These are phyloP conservation scores for Pistacia vera DNA, from an alignment of 345 rosid species.

Conservation along the genomic window DNA sequence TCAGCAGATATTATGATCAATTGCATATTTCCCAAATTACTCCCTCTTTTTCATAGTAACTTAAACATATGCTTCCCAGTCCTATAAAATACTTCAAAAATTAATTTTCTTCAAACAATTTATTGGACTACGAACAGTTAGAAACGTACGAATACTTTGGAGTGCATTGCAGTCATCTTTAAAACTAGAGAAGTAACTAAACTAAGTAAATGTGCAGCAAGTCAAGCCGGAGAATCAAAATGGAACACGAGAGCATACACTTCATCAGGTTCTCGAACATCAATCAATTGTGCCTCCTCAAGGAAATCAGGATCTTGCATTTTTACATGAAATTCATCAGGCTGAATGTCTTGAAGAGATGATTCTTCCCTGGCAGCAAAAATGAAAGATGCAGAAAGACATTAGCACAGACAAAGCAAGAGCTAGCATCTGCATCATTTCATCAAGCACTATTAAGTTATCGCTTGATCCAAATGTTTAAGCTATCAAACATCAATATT, in stretches of 20 bases:
- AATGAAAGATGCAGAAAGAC: conserved; percentile 13
- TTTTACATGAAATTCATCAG: conserved; percentile 71
- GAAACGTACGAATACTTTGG: background rate
- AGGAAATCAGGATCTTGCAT: conserved; percentile 75
- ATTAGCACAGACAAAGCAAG: conserved; percentile 9
- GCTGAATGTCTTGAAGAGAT: conserved; percentile 56
- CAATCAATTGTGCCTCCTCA: conserved; percentile 81
- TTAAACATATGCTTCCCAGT: background rate
- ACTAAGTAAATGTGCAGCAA: background rate
- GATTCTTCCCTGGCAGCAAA: conserved; percentile 48
- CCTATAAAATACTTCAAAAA: background rate
- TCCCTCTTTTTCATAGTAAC: background rate
- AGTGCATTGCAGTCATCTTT: background rate
- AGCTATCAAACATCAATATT: no score
- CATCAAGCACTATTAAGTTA: background rate
- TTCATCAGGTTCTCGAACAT: conserved; percentile 94
- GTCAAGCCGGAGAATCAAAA: conserved; percentile 3
- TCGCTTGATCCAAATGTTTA: no score
- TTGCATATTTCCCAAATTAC: conserved; percentile 2
- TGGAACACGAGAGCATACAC: conserved; percentile 54
- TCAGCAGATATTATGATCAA: background rate
- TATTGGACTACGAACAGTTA: background rate
- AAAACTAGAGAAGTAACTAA: background rate
- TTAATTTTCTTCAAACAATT: background rate
- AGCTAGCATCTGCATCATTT: background rate